Base-by-base conservation (phyloP, 2,329 filamentous ascomycete species). In the Claviceps monticola region DNA sequence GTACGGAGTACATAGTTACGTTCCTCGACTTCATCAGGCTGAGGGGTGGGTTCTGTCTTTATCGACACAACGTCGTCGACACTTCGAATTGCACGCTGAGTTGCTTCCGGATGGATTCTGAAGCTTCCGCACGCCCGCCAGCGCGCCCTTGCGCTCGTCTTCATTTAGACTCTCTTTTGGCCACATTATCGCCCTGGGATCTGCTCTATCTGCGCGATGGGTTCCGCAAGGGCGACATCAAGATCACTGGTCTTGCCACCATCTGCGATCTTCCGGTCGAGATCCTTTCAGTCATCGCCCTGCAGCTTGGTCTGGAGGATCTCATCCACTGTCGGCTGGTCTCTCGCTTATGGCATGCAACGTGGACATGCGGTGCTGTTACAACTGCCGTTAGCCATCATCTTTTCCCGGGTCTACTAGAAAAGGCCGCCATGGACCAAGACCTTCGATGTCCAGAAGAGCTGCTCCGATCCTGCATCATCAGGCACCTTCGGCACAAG, bases 341-440 rank as follows among this genome's bases (percentile, higher is more conserved):
- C 1, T 65, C 55, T 9, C 59, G 43, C 13, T 51, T 51, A n/a
- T 67, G 64, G 64, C 52, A 53, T 6, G 21, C 39, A 1, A 23
- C 50, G 6, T 65, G 63, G 62, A 57, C 56, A 13, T 57, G 60
- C 29, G 55, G 51, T 14, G 54, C 51, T 2, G 56, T 66, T 5
- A 36, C 56, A 4, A 36, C 46, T 0, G 52, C 51, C 2, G 54
- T 64, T 5, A 59, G 60, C 41, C 55, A 54, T 4, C 51, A 51
- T 21, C 60, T 65, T 46, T 66, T 64, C 29, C 60, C 63, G 0
- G 64, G 62, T 0, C 52, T 66, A 5, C 34, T 59, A 8, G 58
- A 62, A 23, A 48, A 52, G 0, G 50, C 56, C 39, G 46, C 34
- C 13, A 13, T 36, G n/a, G 26, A 48, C n/a, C 21, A 21, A 17